Evolutionary conservation across 2,329 filamentous ascomycete genomes (phyloP).

Genomic region (Exserohilum rostratum): DNA sequence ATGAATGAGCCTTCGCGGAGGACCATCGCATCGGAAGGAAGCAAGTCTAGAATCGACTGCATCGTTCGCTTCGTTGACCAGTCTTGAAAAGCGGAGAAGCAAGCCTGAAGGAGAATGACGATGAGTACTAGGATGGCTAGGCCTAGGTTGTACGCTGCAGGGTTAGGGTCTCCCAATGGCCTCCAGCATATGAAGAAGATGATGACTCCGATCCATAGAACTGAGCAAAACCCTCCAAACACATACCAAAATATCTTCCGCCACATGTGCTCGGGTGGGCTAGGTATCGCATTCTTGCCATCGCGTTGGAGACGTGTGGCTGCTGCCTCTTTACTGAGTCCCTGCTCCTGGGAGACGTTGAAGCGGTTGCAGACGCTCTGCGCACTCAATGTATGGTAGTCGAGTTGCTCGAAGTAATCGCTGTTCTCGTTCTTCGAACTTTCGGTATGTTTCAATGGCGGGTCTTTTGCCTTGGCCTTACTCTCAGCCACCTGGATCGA

Average conservation of each 20-base stretch:
- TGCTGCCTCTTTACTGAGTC: conserved; percentile 1
- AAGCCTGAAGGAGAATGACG: not conserved
- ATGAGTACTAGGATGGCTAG: not conserved
- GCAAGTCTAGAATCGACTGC: not conserved
- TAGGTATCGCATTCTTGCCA: not conserved
- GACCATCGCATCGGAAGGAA: not conserved
- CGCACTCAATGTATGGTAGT: conserved; percentile 1
- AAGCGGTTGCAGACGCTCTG: not conserved
- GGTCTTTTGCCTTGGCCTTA: not conserved
- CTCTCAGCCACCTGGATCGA: not conserved
- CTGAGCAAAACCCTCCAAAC: conserved; percentile 1
- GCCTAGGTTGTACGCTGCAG: not conserved
- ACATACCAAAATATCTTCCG: not conserved
- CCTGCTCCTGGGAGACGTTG: not conserved
- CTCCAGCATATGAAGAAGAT: conserved; percentile 5
- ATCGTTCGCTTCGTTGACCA: not conserved
- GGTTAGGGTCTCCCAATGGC: not conserved
- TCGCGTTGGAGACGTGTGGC: not conserved
- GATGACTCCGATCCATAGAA: not conserved
- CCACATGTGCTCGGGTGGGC: not conserved
- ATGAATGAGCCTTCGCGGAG: not conserved
- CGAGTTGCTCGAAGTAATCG: not conserved
- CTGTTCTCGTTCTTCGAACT: not conserved
- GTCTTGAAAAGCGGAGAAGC: not conserved
- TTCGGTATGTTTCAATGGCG: not conserved